Percentiles rank a stretch among this genome's conserved stretches.
Evolutionary conservation across 768 basidiomycete species (phyloP).

Genomic region (Sarcodon sp.): DNA sequence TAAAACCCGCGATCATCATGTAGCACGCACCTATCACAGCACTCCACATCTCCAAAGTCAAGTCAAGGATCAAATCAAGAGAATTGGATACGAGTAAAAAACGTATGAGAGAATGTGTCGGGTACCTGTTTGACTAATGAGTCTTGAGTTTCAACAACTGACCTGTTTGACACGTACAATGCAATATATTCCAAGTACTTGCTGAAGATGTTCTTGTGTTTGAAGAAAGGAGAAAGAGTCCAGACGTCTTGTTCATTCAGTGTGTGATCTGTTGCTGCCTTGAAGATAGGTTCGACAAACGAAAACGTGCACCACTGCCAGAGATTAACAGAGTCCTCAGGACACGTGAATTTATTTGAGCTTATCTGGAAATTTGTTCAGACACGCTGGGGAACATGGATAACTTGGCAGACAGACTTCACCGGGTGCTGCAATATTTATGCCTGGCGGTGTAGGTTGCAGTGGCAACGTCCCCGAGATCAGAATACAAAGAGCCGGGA

Average conservation of each 20-base stretch:
- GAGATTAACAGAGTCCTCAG: slow-evolving; percentile 51
- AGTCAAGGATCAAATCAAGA: slow-evolving; percentile 50
- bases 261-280: slow-evolving; percentile 36
- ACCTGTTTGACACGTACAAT: slow-evolving; percentile 15
- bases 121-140: slow-evolving; percentile 6
- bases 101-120: slow-evolving; percentile 41
- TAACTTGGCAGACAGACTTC: slow-evolving; percentile 24
- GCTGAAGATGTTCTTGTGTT: slow-evolving; percentile 51
- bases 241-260: slow-evolving; percentile 38
- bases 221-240: slow-evolving; percentile 54
- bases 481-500: slow-evolving; percentile 29
- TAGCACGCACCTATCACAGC: slow-evolving; percentile 33
- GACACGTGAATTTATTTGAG: slow-evolving; percentile 34
- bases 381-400: slow-evolving; percentile 4
- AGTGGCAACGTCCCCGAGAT: slow-evolving; percentile 47
- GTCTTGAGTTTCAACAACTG: not conserved
- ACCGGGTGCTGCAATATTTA: slow-evolving; percentile 32
- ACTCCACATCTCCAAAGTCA: slow-evolving; percentile 46
- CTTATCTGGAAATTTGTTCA: slow-evolving; percentile 21
- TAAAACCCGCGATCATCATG: not conserved
- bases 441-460: slow-evolving; percentile 26
- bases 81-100: slow-evolving; percentile 59
- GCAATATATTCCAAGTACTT: slow-evolving; percentile 44
- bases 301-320: slow-evolving; percentile 58
- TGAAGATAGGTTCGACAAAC: slow-evolving; percentile 50